phyloP scores from a whole-genome alignment of 768 basidiomycete genomes.

The Termitomyces sp. region DNA sequence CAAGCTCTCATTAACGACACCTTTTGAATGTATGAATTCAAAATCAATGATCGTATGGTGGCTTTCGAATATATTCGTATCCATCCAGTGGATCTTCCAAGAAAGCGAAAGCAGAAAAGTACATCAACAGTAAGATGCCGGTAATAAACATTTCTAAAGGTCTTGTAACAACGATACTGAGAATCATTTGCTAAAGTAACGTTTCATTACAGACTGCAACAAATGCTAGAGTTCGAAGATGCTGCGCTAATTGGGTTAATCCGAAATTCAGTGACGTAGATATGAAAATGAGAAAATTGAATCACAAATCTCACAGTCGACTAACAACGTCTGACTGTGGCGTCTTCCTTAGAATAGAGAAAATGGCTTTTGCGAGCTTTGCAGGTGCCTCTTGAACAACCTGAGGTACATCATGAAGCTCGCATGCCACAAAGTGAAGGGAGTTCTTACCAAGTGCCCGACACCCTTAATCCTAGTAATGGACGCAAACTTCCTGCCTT shows the following conservation, averaged over 20 bases:
- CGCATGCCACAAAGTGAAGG: not conserved
- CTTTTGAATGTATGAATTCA: no score
- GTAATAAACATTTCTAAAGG: no score
- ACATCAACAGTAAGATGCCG: no score
- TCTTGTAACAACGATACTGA: no score
- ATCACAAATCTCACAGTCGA: not conserved
- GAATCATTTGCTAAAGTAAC: no score
- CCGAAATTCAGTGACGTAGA: not conserved
- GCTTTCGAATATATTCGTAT: no score
- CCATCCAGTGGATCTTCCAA: no score
- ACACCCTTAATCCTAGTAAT: slow-evolving; percentile 22
- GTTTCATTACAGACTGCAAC: no score
- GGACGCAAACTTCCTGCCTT: slow-evolving; percentile 23
- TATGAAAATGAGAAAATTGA: not conserved
- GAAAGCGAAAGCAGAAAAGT: no score
- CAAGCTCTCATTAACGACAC: no score
- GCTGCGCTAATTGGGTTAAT: not conserved
- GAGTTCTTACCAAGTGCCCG: slow-evolving; percentile 25
- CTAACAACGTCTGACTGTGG: not conserved
- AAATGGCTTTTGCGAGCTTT: slow-evolving; percentile 21
- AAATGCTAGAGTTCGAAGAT: no score
- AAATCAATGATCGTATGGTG: no score
- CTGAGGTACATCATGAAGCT: slow-evolving; percentile 7
- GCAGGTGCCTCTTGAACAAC: slow-evolving; percentile 25
- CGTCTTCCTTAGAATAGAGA: slow-evolving; percentile 7